These are phyloP conservation scores for Penicillium coffeae DNA, from an alignment of 495 filamentous ascomycete genomes.

Conservation along the genomic window DNA sequence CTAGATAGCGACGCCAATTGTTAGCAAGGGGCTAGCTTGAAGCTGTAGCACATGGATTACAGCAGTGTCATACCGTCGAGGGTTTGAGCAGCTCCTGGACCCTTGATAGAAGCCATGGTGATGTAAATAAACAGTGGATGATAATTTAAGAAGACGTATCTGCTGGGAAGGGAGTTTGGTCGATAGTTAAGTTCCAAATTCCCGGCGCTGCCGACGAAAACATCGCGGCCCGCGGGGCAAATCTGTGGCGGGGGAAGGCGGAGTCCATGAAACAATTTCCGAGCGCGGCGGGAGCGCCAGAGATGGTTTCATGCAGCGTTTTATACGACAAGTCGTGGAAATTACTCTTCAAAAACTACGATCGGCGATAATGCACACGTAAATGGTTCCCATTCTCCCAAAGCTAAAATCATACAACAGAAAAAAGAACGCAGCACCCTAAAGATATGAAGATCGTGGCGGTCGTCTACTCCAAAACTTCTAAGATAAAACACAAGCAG, in stretches of 20 bases:
- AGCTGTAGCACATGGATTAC: background rate
- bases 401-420: slow-evolving; percentile 8
- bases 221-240: slow-evolving; percentile 16
- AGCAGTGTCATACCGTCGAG: slow-evolving; percentile 42
- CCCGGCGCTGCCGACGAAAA: slow-evolving; percentile 11
- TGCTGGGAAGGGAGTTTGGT: background rate
- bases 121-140: background rate
- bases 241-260: slow-evolving; percentile 21
- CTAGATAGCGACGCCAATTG: slow-evolving; percentile 31
- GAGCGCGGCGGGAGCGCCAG: slow-evolving; percentile 14
- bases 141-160: background rate
- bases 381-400: slow-evolving; percentile 18
- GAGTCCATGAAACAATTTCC: slow-evolving; percentile 16
- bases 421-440: slow-evolving; percentile 14
- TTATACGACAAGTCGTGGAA: too few relatives aligned
- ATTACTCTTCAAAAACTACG: background rate
- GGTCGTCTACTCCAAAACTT: slow-evolving; percentile 22
- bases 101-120: slow-evolving; percentile 50
- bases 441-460: slow-evolving; percentile 28
- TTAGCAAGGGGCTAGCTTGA: background rate
- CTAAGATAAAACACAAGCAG: slow-evolving; percentile 1
- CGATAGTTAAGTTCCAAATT: background rate
- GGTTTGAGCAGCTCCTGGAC: slow-evolving; percentile 51
- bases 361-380: background rate
- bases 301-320: background rate